Base-by-base conservation (phyloP, 805 yeast genomes). In the Candida khao-thaluensis region DNA sequence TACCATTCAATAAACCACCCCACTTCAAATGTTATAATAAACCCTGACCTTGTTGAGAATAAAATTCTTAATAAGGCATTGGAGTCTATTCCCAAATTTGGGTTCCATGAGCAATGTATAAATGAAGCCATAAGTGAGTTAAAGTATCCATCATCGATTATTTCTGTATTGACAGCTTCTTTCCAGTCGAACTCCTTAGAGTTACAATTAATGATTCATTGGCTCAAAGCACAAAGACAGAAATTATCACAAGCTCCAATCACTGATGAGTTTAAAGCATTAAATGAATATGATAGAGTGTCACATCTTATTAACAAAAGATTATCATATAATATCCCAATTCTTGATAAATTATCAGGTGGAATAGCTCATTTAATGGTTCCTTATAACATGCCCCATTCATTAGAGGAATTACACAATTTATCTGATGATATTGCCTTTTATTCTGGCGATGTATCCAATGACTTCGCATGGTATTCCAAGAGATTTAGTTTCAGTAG, bases 381-480 rank as follows among this genome's bases (percentile, higher is more conserved):
- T 17, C 96, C 96, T 1, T 71, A 73, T 37, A 82, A 85, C 54
- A 33, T 82, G 22, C 57, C 67, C 3, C 49, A 55, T 20, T 77
- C 93, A 0, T 51, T 85, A 35, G 76, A 74, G 25, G 95, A 87
- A 53, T 72, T 93, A 41, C 84, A 81, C 50, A 73, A 77, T 37
- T 69, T 90, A 40, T 73, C 88, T 9, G 98, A 91, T 62, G 98
- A 93, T 56, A 71, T 91, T 43, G 76, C 86, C 31, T 88, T 64
- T 59, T 79, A 77, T 50, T 80, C 95, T 0, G 93, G 90, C 8
- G 97, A 90, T 56, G 54, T 60, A 38, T 76, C 93, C 15, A 80
- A 80, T 48, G 96, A 88, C 59, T 81, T 85, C 57, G 83, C 87
- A 3, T 91, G 99, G 99, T 91, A 91, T 60, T 69, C 95, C n/a